phyloP scores from a whole-genome alignment of 495 filamentous ascomycete species.

The Aspergillus ellipticus region DNA sequence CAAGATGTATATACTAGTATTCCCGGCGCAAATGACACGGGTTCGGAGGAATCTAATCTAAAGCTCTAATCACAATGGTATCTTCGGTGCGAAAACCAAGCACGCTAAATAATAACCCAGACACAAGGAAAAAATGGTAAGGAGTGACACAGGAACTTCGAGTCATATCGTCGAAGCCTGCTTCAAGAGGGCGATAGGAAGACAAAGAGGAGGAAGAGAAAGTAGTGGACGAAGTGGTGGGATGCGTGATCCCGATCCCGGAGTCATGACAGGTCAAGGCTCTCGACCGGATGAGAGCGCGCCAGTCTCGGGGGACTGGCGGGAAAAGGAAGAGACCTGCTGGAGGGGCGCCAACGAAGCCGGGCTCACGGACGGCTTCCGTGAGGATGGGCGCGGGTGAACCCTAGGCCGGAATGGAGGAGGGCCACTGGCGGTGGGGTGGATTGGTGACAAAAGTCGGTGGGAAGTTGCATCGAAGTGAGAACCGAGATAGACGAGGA shows the following conservation, averaged over 20 bases:
- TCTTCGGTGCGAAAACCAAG: not conserved
- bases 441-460: not conserved
- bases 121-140: not conserved
- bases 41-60: not conserved
- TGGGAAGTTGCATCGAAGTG: not conserved
- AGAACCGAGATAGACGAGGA: not conserved
- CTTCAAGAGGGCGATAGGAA: not conserved
- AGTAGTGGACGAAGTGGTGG: not conserved
- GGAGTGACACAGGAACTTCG: not conserved
- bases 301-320: not conserved
- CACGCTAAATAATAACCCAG: not conserved
- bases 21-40: not conserved
- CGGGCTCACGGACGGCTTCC: not conserved
- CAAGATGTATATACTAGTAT: not conserved
- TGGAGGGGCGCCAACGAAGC: not conserved
- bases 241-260: not conserved
- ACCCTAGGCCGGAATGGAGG: not conserved
- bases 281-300: conserved; percentile 1
- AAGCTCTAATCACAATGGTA: not conserved
- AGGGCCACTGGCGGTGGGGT: not conserved
- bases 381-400: not conserved
- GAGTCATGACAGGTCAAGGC: not conserved
- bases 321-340: not conserved
- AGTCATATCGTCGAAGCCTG: not conserved
- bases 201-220: not conserved